Percentiles rank a stretch among this genome's conserved stretches.
These are phyloP conservation scores for Oryza officinalis DNA, from an alignment of 176 grass and related monocot genomes.

Conservation along the genomic window DNA sequence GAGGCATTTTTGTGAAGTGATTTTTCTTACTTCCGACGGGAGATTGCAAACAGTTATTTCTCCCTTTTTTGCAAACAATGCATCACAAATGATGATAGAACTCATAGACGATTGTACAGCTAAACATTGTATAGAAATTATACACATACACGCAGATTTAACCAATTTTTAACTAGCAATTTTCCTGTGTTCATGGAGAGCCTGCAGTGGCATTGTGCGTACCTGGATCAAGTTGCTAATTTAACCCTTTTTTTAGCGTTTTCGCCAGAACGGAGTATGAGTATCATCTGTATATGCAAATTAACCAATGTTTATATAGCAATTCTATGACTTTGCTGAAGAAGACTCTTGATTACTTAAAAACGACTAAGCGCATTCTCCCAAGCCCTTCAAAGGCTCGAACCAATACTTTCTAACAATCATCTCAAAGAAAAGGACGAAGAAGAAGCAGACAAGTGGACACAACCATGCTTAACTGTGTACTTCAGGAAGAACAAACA, in stretches of 20 bases:
- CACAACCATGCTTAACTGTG: not conserved
- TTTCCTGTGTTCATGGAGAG: not conserved
- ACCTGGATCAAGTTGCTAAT: not conserved
- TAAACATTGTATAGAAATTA: constrained; percentile 40
- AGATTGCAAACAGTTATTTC: constrained; percentile 25
- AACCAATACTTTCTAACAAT: not conserved
- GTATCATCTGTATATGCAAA: not conserved
- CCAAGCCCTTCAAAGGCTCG: no score
- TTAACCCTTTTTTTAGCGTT: not conserved
- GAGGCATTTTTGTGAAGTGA: constrained; percentile 74
- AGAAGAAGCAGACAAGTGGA: not conserved
- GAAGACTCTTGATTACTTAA: no score
- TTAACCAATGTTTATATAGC: not conserved
- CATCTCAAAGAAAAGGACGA: not conserved
- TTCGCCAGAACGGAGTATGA: not conserved
- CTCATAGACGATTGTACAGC: constrained; percentile 43
- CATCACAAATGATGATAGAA: constrained; percentile 17
- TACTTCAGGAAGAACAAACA: not conserved
- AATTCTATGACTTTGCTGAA: no score
- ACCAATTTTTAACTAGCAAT: constrained; percentile 31
- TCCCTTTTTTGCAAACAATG: constrained; percentile 18
- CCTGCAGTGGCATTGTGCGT: not conserved
- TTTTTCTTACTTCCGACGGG: constrained; percentile 17
- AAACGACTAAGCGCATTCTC: no score
- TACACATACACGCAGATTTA: constrained; percentile 22